Conservation (phyloP, 768 basidiomycete genomes). For the Pulveroboletus frians region DNA sequence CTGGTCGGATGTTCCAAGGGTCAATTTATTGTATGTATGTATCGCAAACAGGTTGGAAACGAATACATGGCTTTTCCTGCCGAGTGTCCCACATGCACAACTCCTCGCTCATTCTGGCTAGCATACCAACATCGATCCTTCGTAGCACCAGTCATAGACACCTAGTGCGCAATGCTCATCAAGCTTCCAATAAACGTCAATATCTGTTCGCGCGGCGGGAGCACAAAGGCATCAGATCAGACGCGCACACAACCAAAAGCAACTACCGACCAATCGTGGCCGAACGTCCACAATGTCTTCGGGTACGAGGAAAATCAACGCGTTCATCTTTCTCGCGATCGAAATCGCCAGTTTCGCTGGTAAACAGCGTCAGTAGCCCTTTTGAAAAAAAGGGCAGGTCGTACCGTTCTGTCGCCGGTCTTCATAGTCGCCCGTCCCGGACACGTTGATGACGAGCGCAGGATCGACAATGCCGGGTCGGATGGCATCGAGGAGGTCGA, state of each 20-base stretch:
- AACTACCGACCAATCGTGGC: constrained; percentile 65
- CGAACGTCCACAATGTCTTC: constrained; percentile 96
- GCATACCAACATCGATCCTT: not conserved
- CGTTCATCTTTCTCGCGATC: constrained; percentile 97
- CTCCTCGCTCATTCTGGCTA: not conserved
- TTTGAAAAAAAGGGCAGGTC: too few relatives aligned
- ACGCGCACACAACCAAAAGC: not conserved
- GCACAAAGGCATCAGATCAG: not conserved
- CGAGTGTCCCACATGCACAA: not conserved
- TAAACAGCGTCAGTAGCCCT: too few relatives aligned
- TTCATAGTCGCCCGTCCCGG: constrained; percentile 66
- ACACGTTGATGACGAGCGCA: constrained; percentile 60
- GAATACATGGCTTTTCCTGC: not conserved
- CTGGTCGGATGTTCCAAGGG: not conserved
- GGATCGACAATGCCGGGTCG: constrained; percentile 96
- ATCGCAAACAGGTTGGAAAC: too few relatives aligned
- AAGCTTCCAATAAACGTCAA: constrained; percentile 93
- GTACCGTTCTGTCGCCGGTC: constrained; percentile 93
- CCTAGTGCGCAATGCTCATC: constrained; percentile 59
- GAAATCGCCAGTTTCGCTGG: constrained; percentile 98
- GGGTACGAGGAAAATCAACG: constrained; percentile 92
- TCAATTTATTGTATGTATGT: too few relatives aligned
- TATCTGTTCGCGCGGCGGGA: constrained; percentile 47
- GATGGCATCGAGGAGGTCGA: constrained; percentile 87
- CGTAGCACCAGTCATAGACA: not conserved